Base-by-base conservation (phyloP, 208 protist species). In the Leishmania tarentolae region DNA sequence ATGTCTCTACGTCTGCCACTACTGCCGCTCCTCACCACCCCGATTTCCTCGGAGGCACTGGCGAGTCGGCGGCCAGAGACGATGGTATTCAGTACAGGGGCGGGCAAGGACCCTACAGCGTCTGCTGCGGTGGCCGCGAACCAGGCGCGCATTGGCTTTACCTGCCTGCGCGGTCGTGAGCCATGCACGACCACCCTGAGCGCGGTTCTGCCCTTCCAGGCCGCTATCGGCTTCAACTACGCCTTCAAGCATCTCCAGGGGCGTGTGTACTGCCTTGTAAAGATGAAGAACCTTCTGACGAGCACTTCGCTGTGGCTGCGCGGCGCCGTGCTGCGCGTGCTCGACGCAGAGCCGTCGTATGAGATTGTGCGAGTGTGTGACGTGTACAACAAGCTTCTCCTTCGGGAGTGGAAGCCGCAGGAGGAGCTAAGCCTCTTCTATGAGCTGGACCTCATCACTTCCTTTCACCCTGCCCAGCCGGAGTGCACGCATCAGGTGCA, bases 221-320 rank as follows among this genome's bases (percentile, higher is more conserved):
- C 78, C 35, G 86, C 86, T 52, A 73, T 90, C 56, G 40, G 42
- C 65, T 59, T 84, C 86, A 57, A 78, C 59, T 97, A 95, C 76
- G 63, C 72, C 24, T 95, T 97, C 76, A 92, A 90, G 70, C 92
- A 91, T 73, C 89, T 91, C 68, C 88, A 96, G 53, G 85, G 87
- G 17, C 90, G 92, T 69, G 90, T 97, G 46, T 96, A 96, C 83
- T 95, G 92, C 74, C 78, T 95, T 1, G 92, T 94, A 65, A 85
- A 77, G 53, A 83, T 94, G 82, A 73, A 76, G n/a, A 97, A 95
- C 65, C 65, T 87, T 13, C 84, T 97, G 47, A 53, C 82, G 37
- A 72, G 80, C 35, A 95, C 90, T 4, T 97, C 93, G 47, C 83
- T 97, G 50, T 95, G 92, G 92, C 72, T 97, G 78, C 93, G 93